phyloP scores from a whole-genome alignment of 768 basidiomycete species.

The Lentinula boryana region DNA sequence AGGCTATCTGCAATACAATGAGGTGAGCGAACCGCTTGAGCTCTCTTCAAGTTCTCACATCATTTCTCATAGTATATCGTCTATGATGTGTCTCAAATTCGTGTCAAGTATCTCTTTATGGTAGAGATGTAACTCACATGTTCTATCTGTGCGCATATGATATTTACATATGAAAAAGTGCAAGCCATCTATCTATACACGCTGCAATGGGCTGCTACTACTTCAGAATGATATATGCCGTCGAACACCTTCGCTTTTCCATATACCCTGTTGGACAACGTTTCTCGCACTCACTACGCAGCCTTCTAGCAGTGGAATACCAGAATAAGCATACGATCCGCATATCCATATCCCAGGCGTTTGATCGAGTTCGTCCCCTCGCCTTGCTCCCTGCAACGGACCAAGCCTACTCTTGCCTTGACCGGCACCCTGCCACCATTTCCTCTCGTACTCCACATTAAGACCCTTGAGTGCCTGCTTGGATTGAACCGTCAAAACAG shows the following conservation, averaged over 20 bases:
- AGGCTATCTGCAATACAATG: slow-evolving; percentile 45
- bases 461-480: slow-evolving; percentile 46
- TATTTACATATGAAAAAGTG: background rate
- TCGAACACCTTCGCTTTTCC: slow-evolving; percentile 24
- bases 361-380: slow-evolving; percentile 20
- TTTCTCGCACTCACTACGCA: slow-evolving; percentile 70
- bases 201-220: background rate
- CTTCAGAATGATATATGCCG: background rate
- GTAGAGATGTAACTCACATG: slow-evolving; percentile 33
- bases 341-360: slow-evolving; percentile 61
- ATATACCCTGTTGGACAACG: slow-evolving; percentile 42
- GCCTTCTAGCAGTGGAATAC: slow-evolving; percentile 75
- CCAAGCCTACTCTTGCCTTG: slow-evolving; percentile 34
- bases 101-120: slow-evolving; percentile 52
- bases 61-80: slow-evolving; percentile 47
- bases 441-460: slow-evolving; percentile 27
- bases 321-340: slow-evolving; percentile 63
- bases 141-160: background rate
- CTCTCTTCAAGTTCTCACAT: background rate
- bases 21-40: slow-evolving; percentile 29
- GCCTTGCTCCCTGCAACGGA: slow-evolving; percentile 43
- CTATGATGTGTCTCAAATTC: slow-evolving; percentile 52
- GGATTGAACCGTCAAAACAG: slow-evolving; percentile 43
- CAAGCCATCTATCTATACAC: background rate
- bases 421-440: slow-evolving; percentile 40